Evolutionary conservation across 345 rosid genomes (phyloP).

Genomic region (Stellera chamaejasme): DNA sequence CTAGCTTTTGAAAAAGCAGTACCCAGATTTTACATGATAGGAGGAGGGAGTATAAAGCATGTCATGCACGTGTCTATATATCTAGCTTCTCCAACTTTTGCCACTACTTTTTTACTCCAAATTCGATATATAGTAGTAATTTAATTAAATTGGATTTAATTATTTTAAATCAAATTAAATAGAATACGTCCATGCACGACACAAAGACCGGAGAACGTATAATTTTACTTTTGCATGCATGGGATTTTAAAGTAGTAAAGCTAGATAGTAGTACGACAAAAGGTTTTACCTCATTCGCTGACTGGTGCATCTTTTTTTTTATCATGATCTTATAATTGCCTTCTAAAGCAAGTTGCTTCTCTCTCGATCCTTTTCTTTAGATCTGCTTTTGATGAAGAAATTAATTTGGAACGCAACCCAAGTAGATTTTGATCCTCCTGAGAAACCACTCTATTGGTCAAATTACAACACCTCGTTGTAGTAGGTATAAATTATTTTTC

Average conservation of each 20-base stretch:
- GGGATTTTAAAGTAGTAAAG: slow-evolving; percentile 17
- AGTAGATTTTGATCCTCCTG: slow-evolving; percentile 28
- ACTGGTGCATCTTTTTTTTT: slow-evolving; percentile 23
- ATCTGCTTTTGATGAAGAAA: slow-evolving; percentile 15
- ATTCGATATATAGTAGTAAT: too few species aligned
- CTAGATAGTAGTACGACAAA: neutral
- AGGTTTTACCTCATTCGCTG: slow-evolving; percentile 17
- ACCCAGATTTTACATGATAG: too few species aligned
- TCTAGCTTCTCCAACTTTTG: too few species aligned
- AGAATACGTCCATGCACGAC: slow-evolving; percentile 17
- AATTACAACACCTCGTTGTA: slow-evolving; percentile 3
- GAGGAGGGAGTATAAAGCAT: too few species aligned
- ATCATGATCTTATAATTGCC: slow-evolving; percentile 73
- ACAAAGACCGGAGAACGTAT: slow-evolving; percentile 43
- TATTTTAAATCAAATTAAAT: too few species aligned
- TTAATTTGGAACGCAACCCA: slow-evolving; percentile 7
- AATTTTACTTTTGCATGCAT: slow-evolving; percentile 36
- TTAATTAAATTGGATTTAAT: too few species aligned
- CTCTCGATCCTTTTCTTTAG: slow-evolving; percentile 15
- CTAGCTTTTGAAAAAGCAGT: too few species aligned
- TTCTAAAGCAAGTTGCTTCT: slow-evolving; percentile 28
- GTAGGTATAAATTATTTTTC: slow-evolving; percentile 1
- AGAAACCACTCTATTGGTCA: slow-evolving; percentile 13
- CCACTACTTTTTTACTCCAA: too few species aligned
- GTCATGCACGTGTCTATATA: too few species aligned